Evolutionary conservation across 1,284 basidiomycete genomes (phyloP).

Genomic region (Cystobasidium sp.): DNA sequence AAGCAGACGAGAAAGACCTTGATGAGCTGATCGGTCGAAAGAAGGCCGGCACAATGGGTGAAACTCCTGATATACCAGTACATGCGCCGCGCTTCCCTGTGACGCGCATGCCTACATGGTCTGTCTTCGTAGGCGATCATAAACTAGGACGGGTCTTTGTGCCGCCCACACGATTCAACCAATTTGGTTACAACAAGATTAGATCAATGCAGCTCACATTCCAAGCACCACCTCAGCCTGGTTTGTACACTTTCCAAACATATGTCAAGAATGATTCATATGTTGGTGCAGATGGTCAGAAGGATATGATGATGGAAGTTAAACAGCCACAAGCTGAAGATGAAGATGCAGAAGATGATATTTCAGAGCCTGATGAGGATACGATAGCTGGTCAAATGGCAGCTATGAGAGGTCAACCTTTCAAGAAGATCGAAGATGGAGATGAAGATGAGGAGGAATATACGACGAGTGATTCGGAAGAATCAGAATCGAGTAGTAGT

Average conservation of each 20-base stretch:
- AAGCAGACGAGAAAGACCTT: conserved; percentile 66
- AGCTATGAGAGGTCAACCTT: conserved; percentile 85
- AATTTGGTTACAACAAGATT: conserved; percentile 69
- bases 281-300: conserved; percentile 76
- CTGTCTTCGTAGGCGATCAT: conserved; percentile 83
- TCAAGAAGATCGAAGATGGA: conserved; percentile 65
- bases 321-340: conserved; percentile 69
- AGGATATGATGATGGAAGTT: conserved; percentile 77
- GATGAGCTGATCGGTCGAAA: conserved; percentile 69
- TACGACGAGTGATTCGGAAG: conserved; percentile 49
- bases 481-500: conserved; percentile 31
- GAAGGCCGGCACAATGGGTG: conserved; percentile 63
- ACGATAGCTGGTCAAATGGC: conserved; percentile 97
- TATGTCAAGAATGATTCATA: conserved; percentile 85
- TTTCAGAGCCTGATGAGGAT: conserved; percentile 95
- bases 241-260: conserved; percentile 86
- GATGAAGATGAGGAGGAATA: conserved; percentile 59
- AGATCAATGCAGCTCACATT: conserved; percentile 89
- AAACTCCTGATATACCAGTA: conserved; percentile 66
- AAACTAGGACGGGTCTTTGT: conserved; percentile 89
- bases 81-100: conserved; percentile 91
- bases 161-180: conserved; percentile 74
- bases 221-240: conserved; percentile 85
- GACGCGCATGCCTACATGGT: conserved; percentile 83
- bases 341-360: conserved; percentile 77